phyloP scores from a whole-genome alignment of 345 rosid species.

The Gossypium bickii region DNA sequence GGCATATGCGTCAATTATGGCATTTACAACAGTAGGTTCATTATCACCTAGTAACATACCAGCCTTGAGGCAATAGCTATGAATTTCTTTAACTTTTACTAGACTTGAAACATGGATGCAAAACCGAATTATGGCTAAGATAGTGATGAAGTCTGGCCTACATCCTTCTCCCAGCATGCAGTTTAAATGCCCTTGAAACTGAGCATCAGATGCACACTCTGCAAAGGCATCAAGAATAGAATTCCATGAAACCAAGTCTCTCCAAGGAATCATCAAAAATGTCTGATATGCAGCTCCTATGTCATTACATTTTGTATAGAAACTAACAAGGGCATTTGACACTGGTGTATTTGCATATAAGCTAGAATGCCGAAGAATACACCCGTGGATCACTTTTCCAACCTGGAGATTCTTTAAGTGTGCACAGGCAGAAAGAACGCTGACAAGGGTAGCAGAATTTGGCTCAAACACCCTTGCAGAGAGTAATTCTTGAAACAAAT shows the following conservation, averaged over 20 bases:
- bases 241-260: constrained; percentile 67
- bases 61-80: constrained; percentile 56
- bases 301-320: constrained; percentile 59
- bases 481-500: constrained; percentile 46
- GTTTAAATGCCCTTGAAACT: constrained; percentile 42
- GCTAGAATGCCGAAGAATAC: constrained; percentile 36
- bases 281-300: constrained; percentile 44
- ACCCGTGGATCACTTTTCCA: constrained; percentile 55
- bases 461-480: constrained; percentile 32
- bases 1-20: constrained; percentile 73
- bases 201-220: constrained; percentile 29
- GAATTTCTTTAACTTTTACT: constrained; percentile 60
- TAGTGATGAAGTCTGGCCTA: constrained; percentile 46
- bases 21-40: constrained; percentile 47
- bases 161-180: constrained; percentile 46
- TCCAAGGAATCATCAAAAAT: constrained; percentile 35
- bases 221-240: constrained; percentile 49
- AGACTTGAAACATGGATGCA: constrained; percentile 26
- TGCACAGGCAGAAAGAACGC: constrained; percentile 71
- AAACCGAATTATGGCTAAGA: constrained; percentile 40
- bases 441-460: constrained; percentile 60
- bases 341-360: constrained; percentile 37
- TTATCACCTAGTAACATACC: constrained; percentile 34
- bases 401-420: constrained; percentile 32
- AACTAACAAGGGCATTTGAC: constrained; percentile 50